Percentiles rank a stretch among this genome's conserved stretches.
These are phyloP conservation scores for Cinchona pubescens DNA, from an alignment of 257 asterid genomes.

Conservation along the genomic window DNA sequence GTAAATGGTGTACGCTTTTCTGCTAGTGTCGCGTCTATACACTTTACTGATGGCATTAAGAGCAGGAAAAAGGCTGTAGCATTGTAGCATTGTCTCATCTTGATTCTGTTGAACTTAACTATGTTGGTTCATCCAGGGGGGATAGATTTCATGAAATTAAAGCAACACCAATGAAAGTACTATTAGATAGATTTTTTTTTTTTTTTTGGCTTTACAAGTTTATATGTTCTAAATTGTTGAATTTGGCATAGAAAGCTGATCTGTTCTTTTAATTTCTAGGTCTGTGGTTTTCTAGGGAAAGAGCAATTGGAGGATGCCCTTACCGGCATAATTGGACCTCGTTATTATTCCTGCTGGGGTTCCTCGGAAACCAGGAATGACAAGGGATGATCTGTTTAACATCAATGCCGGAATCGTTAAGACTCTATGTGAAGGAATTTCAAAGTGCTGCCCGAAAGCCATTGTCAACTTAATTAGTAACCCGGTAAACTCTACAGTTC, in stretches of 20 bases:
- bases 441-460: conserved; percentile 80
- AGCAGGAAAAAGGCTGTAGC: background rate
- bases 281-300: conserved; percentile 85
- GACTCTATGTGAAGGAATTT: conserved; percentile 88
- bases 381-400: conserved; percentile 95
- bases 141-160: background rate
- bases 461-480: conserved; percentile 79
- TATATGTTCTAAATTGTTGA: background rate
- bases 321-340: conserved; percentile 87
- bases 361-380: conserved; percentile 98
- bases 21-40: background rate
- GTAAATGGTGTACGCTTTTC: background rate
- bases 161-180: background rate
- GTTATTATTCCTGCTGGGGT: conserved; percentile 95
- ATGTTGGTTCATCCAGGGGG: background rate
- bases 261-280: conserved; percentile 40
- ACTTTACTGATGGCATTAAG: background rate
- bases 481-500: conserved; percentile 96
- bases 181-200: background rate
- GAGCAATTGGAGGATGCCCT: conserved; percentile 82
- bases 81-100: background rate
- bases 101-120: background rate
- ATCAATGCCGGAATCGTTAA: conserved; percentile 94
- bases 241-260: background rate
- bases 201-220: background rate